Conservation (phyloP, 768 basidiomycete species). For the Suillus plorans region DNA sequence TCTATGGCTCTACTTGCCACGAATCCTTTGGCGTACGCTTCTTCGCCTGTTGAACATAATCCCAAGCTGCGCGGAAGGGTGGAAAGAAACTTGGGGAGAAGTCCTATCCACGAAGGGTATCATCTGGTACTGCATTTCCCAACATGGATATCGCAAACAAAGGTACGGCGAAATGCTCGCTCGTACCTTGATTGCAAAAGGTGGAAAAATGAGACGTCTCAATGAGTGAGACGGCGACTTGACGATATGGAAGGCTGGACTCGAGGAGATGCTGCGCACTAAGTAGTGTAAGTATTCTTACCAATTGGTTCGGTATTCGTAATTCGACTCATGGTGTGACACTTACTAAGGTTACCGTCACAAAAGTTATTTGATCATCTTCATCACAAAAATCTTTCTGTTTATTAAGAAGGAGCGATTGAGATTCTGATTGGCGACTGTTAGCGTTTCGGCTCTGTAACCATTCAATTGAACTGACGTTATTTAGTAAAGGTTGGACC, state of each 20-base stretch:
- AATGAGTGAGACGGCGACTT: slow-evolving; percentile 51
- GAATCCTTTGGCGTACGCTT: slow-evolving; percentile 54
- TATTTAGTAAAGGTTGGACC: no score
- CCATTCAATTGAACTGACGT: no score
- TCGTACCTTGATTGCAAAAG: slow-evolving; percentile 23
- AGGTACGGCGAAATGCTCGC: slow-evolving; percentile 19
- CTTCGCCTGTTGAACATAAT: slow-evolving; percentile 38
- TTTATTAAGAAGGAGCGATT: no score
- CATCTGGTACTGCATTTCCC: slow-evolving; percentile 48
- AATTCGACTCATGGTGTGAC: no score
- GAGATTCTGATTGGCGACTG: no score
- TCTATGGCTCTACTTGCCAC: slow-evolving; percentile 57
- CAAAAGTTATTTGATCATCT: no score
- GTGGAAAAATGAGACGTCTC: slow-evolving; percentile 46
- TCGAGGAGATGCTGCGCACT: slow-evolving; percentile 13
- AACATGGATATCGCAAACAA: slow-evolving; percentile 32
- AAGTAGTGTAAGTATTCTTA: no score
- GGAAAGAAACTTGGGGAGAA: slow-evolving; percentile 39
- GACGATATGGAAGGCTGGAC: slow-evolving; percentile 35
- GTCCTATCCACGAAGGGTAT: slow-evolving; percentile 49
- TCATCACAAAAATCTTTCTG: no score
- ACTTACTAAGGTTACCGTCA: no score
- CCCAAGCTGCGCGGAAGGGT: slow-evolving; percentile 48
- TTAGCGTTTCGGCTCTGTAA: no score
- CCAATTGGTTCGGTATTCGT: no score